A percentile compares a stretch with the other conserved stretches of the same genome.
Conservation (phyloP, 345 rosid species). For the Camelina sativa region DNA sequence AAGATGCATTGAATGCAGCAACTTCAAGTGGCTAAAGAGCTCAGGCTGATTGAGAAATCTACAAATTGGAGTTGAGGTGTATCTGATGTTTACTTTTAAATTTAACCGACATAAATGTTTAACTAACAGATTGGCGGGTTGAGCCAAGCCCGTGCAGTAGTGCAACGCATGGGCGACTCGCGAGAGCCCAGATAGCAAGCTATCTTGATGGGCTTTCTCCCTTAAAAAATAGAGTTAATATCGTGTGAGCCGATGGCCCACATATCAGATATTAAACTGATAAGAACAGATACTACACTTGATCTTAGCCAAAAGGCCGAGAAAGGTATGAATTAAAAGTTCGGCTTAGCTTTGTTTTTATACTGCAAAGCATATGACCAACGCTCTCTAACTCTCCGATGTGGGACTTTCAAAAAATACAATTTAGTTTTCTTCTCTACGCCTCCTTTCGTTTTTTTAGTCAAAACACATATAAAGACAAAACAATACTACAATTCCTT, state of each 20-base stretch:
- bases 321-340: constrained; percentile 46
- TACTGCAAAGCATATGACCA: not conserved
- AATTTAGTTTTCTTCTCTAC: too few relatives aligned
- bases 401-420: constrained; percentile 19
- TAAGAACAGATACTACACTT: constrained; percentile 48
- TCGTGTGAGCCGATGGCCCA: too few relatives aligned
- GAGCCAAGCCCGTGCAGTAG: constrained; percentile 28
- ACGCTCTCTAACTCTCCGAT: not conserved
- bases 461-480: too few relatives aligned
- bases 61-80: too few relatives aligned
- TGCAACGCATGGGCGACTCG: constrained; percentile 25
- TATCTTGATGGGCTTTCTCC: too few relatives aligned
- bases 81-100: too few relatives aligned
- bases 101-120: not conserved
- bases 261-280: not conserved
- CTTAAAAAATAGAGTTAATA: too few relatives aligned
- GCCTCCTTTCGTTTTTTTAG: too few relatives aligned
- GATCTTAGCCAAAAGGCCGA: constrained; percentile 82
- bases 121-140: not conserved
- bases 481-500: too few relatives aligned
- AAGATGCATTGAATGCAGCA: too few relatives aligned
- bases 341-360: not conserved
- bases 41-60: too few relatives aligned
- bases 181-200: not conserved
- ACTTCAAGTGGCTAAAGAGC: too few relatives aligned